Evolutionary conservation across 148 eudicot genomes (phyloP).

Genomic region (Amaranthus cruentus): DNA sequence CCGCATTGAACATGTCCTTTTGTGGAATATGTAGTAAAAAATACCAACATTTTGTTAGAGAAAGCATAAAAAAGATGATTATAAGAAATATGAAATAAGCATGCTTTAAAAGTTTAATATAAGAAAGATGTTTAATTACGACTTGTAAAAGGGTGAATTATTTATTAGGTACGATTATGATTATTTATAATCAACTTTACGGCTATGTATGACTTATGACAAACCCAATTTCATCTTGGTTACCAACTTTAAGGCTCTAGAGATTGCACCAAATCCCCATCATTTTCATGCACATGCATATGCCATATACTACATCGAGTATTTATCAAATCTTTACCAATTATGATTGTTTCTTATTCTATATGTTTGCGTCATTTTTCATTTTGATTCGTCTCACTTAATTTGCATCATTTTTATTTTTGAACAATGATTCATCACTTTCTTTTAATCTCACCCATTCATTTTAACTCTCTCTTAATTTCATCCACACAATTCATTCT

Average conservation of each 20-base stretch:
- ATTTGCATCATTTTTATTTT: too few species aligned
- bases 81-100: not conserved
- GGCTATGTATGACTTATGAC: constrained; percentile 7
- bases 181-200: constrained; percentile 1
- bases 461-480: too few species aligned
- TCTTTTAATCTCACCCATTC: too few species aligned
- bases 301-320: constrained; percentile 1
- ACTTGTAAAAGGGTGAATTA: too few species aligned
- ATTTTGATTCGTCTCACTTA: too few species aligned
- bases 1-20: constrained; percentile 15
- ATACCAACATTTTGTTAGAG: constrained; percentile 20
- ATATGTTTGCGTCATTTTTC: not conserved
- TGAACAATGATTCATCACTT: too few species aligned
- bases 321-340: constrained; percentile 1
- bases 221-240: not conserved
- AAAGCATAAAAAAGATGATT: not conserved
- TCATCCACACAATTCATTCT: too few species aligned
- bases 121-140: not conserved
- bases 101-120: constrained; percentile 16
- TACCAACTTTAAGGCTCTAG: not conserved
- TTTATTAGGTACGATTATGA: not conserved
- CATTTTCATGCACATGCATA: not conserved
- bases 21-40: constrained; percentile 21
- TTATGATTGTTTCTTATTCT: not conserved
- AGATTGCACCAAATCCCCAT: constrained; percentile 10